phyloP scores from a whole-genome alignment of 177 flowering plant genomes.

The Vitis hybrid region DNA sequence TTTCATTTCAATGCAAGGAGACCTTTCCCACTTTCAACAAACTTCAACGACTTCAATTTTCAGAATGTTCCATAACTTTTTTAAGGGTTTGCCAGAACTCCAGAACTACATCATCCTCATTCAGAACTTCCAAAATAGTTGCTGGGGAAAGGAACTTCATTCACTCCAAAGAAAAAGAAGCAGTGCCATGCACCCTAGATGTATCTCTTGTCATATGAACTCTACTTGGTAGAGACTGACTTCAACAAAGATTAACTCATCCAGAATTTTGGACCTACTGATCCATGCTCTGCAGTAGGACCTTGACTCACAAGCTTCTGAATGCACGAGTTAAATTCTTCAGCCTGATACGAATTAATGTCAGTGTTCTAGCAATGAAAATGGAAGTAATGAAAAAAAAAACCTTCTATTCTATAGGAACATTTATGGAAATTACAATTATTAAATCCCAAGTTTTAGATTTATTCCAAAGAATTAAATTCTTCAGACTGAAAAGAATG shows the following conservation, averaged over 20 bases:
- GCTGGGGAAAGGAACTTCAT: background rate
- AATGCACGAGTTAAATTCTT: constrained; percentile 80
- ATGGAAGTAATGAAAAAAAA: background rate
- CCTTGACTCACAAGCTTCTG: constrained; percentile 72
- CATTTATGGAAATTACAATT: too few species aligned
- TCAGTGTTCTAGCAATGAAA: background rate
- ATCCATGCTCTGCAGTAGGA: constrained; percentile 57
- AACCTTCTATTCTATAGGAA: background rate
- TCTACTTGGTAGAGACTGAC: background rate
- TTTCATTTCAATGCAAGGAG: too few species aligned
- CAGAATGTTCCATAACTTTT: too few species aligned
- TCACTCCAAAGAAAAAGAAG: background rate
- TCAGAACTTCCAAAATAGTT: background rate
- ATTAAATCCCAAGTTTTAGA: too few species aligned
- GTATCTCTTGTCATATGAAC: background rate
- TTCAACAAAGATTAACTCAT: constrained; percentile 27
- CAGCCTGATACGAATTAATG: constrained; percentile 46
- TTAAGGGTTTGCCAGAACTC: too few species aligned
- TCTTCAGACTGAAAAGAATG: too few species aligned
- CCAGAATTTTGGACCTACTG: constrained; percentile 54
- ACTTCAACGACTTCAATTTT: too few species aligned
- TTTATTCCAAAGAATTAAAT: too few species aligned
- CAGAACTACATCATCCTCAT: background rate
- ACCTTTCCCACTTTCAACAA: too few species aligned
- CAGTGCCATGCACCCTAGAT: background rate